Conservation (phyloP, 1,284 basidiomycete species). For the Serendipita sp. region DNA sequence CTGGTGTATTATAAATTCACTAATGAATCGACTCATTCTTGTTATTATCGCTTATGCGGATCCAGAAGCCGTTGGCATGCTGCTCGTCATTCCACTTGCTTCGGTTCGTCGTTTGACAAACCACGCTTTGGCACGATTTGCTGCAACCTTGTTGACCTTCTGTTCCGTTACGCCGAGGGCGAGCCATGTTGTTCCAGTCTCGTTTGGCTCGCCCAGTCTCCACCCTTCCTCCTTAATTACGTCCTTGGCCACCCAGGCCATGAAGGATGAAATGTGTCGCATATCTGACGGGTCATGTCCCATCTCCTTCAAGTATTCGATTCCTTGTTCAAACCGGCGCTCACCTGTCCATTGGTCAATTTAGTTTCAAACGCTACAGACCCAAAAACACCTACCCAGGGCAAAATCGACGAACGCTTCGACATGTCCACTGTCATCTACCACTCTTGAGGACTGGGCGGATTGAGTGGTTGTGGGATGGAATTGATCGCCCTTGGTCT, state of each 20-base stretch:
- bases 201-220: not conserved
- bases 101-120: not conserved
- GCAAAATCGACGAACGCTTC: conserved; percentile 8
- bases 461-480: not conserved
- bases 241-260: conserved; percentile 4
- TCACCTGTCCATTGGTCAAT: not conserved
- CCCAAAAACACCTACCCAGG: not conserved
- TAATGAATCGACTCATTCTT: not conserved
- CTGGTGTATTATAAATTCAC: too few species aligned
- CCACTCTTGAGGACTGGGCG: not conserved
- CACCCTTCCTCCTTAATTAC: conserved; percentile 5
- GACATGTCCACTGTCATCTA: not conserved
- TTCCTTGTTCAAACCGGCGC: conserved; percentile 7
- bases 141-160: not conserved
- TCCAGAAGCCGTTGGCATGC: too few species aligned
- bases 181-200: not conserved
- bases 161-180: not conserved
- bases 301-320: conserved; percentile 6
- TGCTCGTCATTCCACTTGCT: not conserved
- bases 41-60: not conserved
- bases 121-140: not conserved
- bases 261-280: not conserved
- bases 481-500: conserved; percentile 8
- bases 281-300: conserved; percentile 1
- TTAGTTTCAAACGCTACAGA: not conserved